phyloP scores from a whole-genome alignment of 352 stramenopile species.

The Globisporangium abappressorium region DNA sequence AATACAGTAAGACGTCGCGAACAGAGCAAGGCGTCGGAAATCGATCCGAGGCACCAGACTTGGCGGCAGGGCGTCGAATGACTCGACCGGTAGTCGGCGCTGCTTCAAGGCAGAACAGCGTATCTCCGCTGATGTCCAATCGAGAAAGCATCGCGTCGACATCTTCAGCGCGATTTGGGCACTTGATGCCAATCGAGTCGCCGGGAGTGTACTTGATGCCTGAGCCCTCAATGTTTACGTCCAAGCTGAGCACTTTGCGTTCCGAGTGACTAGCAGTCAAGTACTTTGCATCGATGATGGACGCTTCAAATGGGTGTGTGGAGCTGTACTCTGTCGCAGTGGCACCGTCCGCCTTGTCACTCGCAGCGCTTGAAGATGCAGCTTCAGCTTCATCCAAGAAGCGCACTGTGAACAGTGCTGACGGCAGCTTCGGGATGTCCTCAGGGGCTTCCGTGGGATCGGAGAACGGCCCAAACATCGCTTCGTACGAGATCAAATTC shows the following conservation, averaged over 20 bases:
- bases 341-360: background rate
- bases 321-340: conserved; percentile 35
- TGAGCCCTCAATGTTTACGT: conserved; percentile 43
- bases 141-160: conserved; percentile 65
- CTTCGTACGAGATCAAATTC: conserved; percentile 52
- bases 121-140: conserved; percentile 37
- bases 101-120: conserved; percentile 36
- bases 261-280: conserved; percentile 44
- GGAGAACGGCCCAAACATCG: conserved; percentile 48
- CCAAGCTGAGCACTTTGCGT: conserved; percentile 56
- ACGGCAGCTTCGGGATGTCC: conserved; percentile 57
- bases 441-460: conserved; percentile 33
- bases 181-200: conserved; percentile 86
- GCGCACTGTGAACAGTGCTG: conserved; percentile 40
- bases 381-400: conserved; percentile 29
- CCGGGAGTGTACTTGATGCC: conserved; percentile 71
- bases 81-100: conserved; percentile 21
- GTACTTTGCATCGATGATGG: conserved; percentile 41
- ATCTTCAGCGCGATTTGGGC: conserved; percentile 64
- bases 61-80: conserved; percentile 13
- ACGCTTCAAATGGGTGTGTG: conserved; percentile 48
- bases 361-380: background rate
- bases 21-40: conserved; percentile 64
- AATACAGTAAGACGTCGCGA: conserved; percentile 65
- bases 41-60: conserved; percentile 32